phyloP scores from a whole-genome alignment of 2,329 filamentous ascomycete species.

The Cadophora gregata region DNA sequence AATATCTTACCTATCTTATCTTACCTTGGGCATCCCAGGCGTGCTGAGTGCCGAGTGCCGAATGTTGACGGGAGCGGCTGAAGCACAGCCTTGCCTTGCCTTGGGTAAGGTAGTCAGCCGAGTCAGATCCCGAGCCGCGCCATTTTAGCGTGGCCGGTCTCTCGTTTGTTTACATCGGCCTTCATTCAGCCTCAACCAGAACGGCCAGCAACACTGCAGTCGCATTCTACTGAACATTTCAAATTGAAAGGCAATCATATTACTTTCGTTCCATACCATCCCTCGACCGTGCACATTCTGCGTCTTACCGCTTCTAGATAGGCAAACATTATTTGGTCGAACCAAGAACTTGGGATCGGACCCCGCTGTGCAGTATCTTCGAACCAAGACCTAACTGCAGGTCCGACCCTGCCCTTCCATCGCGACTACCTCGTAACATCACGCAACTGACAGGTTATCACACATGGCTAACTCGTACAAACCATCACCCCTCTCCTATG shows the following conservation, averaged over 20 bases:
- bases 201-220: background rate
- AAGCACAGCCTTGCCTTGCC: background rate
- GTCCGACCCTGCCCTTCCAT: conserved; percentile 16
- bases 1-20: too few species aligned
- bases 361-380: background rate
- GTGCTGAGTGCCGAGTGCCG: too few species aligned
- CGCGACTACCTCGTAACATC: conserved; percentile 32
- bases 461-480: conserved; percentile 61
- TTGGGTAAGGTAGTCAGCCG: too few species aligned
- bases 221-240: background rate
- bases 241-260: too few species aligned
- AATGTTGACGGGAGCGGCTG: too few species aligned
- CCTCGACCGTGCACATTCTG: too few species aligned
- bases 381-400: background rate
- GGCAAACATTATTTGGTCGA: background rate
- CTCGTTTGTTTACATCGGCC: conserved; percentile 12
- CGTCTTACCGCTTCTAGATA: too few species aligned
- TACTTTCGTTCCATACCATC: too few species aligned
- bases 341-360: background rate
- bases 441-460: background rate
- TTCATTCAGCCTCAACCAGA: too few species aligned
- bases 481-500: conserved; percentile 74
- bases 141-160: too few species aligned
- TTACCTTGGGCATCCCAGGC: too few species aligned
- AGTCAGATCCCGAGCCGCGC: too few species aligned